phyloP scores from a whole-genome alignment of 192 early-diverging fungal genomes.

The Linnemannia exigua region DNA sequence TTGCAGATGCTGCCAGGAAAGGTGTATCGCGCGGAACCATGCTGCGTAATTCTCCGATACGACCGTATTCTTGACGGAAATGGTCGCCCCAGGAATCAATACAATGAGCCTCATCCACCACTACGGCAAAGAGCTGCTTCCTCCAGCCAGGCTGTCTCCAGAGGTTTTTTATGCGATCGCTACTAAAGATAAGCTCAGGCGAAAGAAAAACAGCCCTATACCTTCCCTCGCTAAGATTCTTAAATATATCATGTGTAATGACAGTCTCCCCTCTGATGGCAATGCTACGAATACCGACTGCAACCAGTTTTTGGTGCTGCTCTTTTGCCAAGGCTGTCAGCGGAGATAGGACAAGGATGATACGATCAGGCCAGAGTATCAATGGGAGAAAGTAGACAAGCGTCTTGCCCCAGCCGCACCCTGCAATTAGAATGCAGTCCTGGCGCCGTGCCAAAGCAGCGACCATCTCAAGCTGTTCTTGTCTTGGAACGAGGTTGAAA shows the following conservation, averaged over 20 bases:
- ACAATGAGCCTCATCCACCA: constrained; percentile 30
- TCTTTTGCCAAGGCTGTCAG: constrained; percentile 9
- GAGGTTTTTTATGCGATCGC: constrained; percentile 2
- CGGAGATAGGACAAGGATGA: constrained; percentile 10
- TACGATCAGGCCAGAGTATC: constrained; percentile 2
- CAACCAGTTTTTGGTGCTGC: not conserved
- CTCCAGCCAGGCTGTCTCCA: constrained; percentile 19
- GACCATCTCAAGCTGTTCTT: constrained; percentile 18
- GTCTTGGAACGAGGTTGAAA: not conserved
- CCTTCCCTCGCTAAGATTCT: not conserved
- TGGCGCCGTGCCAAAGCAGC: not conserved
- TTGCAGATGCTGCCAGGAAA: not conserved
- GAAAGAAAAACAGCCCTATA: constrained; percentile 39
- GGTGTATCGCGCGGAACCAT: not conserved
- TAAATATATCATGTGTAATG: not conserved
- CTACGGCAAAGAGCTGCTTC: constrained; percentile 3
- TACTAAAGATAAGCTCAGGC: constrained; percentile 25
- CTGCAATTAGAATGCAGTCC: constrained; percentile 21
- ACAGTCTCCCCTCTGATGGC: constrained; percentile 1
- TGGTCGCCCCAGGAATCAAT: constrained; percentile 7
- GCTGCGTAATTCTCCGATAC: constrained; percentile 11
- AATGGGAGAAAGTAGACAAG: constrained; percentile 18
- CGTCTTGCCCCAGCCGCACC: constrained; percentile 14
- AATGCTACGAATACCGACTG: not conserved
- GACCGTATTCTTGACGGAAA: constrained; percentile 3